phyloP scores from a whole-genome alignment of 345 rosid species.

The Salix brachista region DNA sequence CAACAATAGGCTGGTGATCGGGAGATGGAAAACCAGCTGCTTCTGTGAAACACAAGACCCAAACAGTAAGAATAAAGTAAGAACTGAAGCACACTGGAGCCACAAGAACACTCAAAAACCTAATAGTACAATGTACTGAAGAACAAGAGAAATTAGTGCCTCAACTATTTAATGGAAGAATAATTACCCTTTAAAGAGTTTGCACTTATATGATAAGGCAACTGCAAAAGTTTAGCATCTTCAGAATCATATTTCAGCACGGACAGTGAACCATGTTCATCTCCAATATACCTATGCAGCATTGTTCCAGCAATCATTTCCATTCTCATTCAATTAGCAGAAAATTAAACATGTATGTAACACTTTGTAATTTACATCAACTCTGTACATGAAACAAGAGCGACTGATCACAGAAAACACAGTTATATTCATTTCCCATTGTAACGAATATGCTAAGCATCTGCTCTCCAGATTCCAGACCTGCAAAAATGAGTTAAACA shows the following conservation, averaged over 20 bases:
- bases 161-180: not conserved
- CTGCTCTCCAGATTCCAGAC: slow-evolving; percentile 81
- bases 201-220: slow-evolving; percentile 68
- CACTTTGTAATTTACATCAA: slow-evolving; percentile 10
- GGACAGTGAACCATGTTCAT: slow-evolving; percentile 68
- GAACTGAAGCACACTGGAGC: not conserved
- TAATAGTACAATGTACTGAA: not conserved
- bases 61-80: slow-evolving; percentile 10
- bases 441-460: slow-evolving; percentile 41
- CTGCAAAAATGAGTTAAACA: slow-evolving; percentile 34
- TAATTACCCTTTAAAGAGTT: slow-evolving; percentile 59
- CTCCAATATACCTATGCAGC: slow-evolving; percentile 68
- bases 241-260: slow-evolving; percentile 58
- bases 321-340: slow-evolving; percentile 9
- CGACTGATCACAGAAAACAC: slow-evolving; percentile 69
- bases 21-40: slow-evolving; percentile 55
- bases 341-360: slow-evolving; percentile 5
- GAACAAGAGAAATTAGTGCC: not conserved
- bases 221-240: slow-evolving; percentile 40
- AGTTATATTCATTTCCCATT: slow-evolving; percentile 79
- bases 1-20: slow-evolving; percentile 57
- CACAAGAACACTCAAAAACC: not conserved
- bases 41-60: slow-evolving; percentile 40
- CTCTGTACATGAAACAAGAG: slow-evolving; percentile 65
- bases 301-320: slow-evolving; percentile 6